phyloP scores from a whole-genome alignment of 1,284 basidiomycete species.

The Exobasidium cylindrosporum region DNA sequence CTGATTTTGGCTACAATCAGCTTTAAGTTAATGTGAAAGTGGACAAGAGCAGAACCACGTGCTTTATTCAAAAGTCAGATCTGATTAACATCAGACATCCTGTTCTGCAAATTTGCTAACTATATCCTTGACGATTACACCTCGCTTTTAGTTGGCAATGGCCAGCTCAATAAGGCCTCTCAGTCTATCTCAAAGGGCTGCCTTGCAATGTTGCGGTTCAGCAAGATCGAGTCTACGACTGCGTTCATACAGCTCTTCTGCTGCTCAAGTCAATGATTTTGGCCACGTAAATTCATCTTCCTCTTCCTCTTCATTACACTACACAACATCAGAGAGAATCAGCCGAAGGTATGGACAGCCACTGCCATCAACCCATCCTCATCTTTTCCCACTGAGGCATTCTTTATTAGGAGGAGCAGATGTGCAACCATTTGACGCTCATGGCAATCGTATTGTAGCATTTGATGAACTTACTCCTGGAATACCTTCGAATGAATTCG shows the following conservation, averaged over 20 bases:
- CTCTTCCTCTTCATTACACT: not conserved
- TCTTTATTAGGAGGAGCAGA: slow-evolving; percentile 18
- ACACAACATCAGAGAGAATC: not conserved
- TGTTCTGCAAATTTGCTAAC: too few relatives aligned
- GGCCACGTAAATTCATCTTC: not conserved
- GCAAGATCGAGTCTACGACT: too few relatives aligned
- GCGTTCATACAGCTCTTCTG: not conserved
- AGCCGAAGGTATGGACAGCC: slow-evolving; percentile 65
- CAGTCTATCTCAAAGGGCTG: too few relatives aligned
- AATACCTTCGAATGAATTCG: slow-evolving; percentile 77
- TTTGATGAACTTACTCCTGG: slow-evolving; percentile 75
- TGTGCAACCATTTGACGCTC: slow-evolving; percentile 11
- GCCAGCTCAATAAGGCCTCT: too few relatives aligned
- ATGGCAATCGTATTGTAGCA: slow-evolving; percentile 26
- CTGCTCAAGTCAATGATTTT: not conserved
- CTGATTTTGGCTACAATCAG: too few relatives aligned
- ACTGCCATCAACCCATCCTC: slow-evolving; percentile 71
- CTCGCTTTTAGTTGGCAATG: too few relatives aligned
- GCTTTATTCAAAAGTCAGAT: too few relatives aligned
- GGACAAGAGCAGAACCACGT: too few relatives aligned
- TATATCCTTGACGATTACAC: too few relatives aligned
- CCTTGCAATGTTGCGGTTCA: too few relatives aligned
- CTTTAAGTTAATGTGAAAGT: too few relatives aligned
- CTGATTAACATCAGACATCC: too few relatives aligned
- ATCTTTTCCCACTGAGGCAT: slow-evolving; percentile 62